phyloP scores from a whole-genome alignment of 208 protist genomes.

The Leishmania lainsoni region DNA sequence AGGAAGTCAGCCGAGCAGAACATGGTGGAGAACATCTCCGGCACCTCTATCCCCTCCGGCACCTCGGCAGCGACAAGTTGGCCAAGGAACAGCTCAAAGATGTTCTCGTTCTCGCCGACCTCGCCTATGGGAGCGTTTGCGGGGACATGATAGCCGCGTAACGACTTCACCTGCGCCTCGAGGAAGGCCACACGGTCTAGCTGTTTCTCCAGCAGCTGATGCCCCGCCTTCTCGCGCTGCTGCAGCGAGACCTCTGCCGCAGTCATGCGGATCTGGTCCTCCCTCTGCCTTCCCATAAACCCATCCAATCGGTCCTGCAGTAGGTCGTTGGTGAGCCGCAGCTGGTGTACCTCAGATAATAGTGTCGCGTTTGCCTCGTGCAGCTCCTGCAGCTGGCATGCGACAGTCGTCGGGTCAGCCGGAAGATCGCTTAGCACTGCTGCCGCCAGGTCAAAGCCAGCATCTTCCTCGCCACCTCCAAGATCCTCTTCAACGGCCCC shows the following conservation, averaged over 20 bases:
- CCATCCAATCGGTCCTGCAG: slow-evolving; percentile 57
- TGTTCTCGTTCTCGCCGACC: slow-evolving; percentile 63
- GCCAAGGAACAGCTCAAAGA: slow-evolving; percentile 91
- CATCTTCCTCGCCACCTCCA: slow-evolving; percentile 11
- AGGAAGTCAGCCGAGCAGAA: slow-evolving; percentile 91
- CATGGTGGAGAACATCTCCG: slow-evolving; percentile 51
- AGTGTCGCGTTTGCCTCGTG: slow-evolving; percentile 81
- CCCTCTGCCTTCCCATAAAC: slow-evolving; percentile 33
- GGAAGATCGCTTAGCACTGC: slow-evolving; percentile 27
- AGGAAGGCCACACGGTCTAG: slow-evolving; percentile 85
- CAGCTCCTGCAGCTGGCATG: slow-evolving; percentile 73
- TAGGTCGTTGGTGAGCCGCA: slow-evolving; percentile 75
- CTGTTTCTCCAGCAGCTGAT: slow-evolving; percentile 66
- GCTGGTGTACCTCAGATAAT: slow-evolving; percentile 69
- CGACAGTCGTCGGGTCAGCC: slow-evolving; percentile 35
- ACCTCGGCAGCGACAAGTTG: slow-evolving; percentile 80
- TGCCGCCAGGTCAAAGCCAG: slow-evolving; percentile 23
- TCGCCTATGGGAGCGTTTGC: slow-evolving; percentile 47
- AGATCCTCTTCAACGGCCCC: neutral
- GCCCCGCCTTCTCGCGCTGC: slow-evolving; percentile 55
- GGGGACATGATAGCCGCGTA: slow-evolving; percentile 79
- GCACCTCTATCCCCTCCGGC: slow-evolving; percentile 46
- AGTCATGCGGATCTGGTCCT: slow-evolving; percentile 38
- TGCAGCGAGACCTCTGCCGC: slow-evolving; percentile 42
- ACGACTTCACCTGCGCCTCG: slow-evolving; percentile 83